Base-by-base conservation (phyloP, 805 yeast species). In the Groenewaldozyma salmanticensis region DNA sequence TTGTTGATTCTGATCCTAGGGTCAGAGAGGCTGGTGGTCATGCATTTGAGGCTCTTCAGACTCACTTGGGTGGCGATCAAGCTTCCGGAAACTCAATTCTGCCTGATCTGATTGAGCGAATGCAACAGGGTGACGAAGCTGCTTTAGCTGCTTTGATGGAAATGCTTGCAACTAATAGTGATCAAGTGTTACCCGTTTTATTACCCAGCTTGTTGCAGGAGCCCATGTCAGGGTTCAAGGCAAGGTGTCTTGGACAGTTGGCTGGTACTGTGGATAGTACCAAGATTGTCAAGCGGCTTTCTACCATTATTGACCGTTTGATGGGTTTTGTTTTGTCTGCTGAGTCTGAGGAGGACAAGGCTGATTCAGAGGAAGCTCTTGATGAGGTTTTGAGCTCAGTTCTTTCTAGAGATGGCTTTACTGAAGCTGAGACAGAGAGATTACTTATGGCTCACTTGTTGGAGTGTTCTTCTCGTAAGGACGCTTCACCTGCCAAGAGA, bases 21-120 rank as follows among this genome's bases (percentile, higher is more conserved):
- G 96, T 90, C 13, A 77, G 98, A 57, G 88, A 77, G 54, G 81
- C 96, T 13, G 95, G 98, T 17, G 96, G 96, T 2, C 70, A 71
- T 34, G 88, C 95, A 0, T 90, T 92, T 56, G 97, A 92, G 53
- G 79, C 78, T 4, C 76, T 87, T 53, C 95, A 88, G 59, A 80
- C 75, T 41, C 71, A 76, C 41, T 71, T 87, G 51, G 40, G 24
- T 4, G 39, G 39, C 13, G 35, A 38, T 31, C 80, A 80, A 53
- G 71, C 72, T 35, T 96, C 94, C 4, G 79, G 87, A 49, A 96
- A 90, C 58, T 88, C 83, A 53, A 72, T 92, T 48, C 68, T 92
- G 51, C 99, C 98, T 18, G 76, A 79, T 53, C 71, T 92, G 59
- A 70, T 92, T 57, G 70, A 70, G 42, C 70, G 79, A 73, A 68